Base-by-base conservation (phyloP, 331 rosid genomes). In the Arachis monticola region DNA sequence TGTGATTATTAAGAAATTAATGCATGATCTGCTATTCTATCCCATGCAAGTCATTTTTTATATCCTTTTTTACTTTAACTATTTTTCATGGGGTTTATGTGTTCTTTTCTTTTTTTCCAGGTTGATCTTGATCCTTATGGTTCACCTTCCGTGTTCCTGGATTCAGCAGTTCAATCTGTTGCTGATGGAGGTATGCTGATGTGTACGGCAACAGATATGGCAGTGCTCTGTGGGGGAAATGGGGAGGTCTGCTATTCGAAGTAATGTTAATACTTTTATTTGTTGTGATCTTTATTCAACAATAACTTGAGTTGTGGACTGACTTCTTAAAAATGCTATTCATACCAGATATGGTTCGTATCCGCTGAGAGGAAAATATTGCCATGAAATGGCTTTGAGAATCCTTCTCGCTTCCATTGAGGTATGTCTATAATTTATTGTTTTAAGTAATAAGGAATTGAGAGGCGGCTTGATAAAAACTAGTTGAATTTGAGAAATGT, bases 181-280 rank as follows among this genome's bases (percentile, higher is more conserved):
- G 90, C 60, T 69, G 96, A 88, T 76, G 93, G 96, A 63, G 96
- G 96, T 46, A 67, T 91, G 93, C 75, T 88, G 76, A 91, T 91
- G 93, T 91, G 96, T 58, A 91, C 93, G 2, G 93, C 92, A 76
- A 91, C 93, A n/a, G 92, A 88, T 82, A 88, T 88, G 93, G 92
- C 93, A n/a, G 90, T 88, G 69, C 86, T 91, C 14, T 91, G 96
- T 69, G 92, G 96, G 79, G 93, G 89, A 56, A 91, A 89, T 17
- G 93, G 96, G 83, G 93, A 91, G 83, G 96, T 88, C 79, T 88
- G 93, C 90, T 87, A 91, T 80, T 85, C 96, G 59, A 91, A 91
- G 93, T 85, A 85, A 81, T 86, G 72, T 55, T 55, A n/a, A 55
- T 55, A 55, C 60, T 55, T 9, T 55, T 55, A 14, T 55, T 52